Evolutionary conservation across 768 basidiomycete species (phyloP).

Genomic region (Daedaleopsis sinensis): DNA sequence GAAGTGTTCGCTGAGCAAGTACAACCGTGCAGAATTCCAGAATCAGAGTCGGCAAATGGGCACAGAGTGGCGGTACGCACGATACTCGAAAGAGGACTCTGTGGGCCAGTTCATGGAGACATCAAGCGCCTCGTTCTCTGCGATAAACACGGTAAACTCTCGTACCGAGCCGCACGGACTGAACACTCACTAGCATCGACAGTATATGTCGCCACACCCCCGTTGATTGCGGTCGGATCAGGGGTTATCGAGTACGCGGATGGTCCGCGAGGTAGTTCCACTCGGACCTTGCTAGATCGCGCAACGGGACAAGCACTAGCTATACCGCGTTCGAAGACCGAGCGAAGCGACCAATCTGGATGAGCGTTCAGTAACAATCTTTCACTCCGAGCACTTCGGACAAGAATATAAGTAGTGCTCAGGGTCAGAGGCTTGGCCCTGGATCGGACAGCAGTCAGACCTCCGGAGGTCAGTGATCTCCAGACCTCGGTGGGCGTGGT

Average conservation of each 20-base stretch:
- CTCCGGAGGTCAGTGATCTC: no score
- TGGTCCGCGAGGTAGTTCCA: constrained; percentile 47
- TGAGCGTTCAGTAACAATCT: constrained; percentile 3
- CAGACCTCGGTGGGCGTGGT: no score
- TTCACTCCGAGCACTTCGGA: constrained; percentile 15
- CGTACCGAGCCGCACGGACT: background rate
- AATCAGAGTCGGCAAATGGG: background rate
- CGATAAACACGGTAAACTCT: constrained; percentile 2
- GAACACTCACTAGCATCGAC: constrained; percentile 46
- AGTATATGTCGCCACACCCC: constrained; percentile 50
- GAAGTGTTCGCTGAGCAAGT: constrained; percentile 26
- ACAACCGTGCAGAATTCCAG: constrained; percentile 16
- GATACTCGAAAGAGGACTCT: constrained; percentile 55
- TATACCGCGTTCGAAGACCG: constrained; percentile 69
- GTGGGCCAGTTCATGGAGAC: constrained; percentile 58
- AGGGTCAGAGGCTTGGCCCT: no score
- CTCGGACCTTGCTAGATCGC: constrained; percentile 53
- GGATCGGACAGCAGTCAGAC: no score
- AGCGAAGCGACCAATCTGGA: constrained; percentile 74
- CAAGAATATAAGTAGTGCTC: no score
- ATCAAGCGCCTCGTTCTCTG: constrained; percentile 53
- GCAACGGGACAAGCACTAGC: constrained; percentile 74
- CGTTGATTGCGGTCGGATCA: constrained; percentile 44
- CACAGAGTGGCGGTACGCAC: constrained; percentile 41
- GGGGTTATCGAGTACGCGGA: constrained; percentile 51